These are phyloP conservation scores for Trametes polyzona DNA, from an alignment of 1,284 basidiomycete species.

Conservation along the genomic window DNA sequence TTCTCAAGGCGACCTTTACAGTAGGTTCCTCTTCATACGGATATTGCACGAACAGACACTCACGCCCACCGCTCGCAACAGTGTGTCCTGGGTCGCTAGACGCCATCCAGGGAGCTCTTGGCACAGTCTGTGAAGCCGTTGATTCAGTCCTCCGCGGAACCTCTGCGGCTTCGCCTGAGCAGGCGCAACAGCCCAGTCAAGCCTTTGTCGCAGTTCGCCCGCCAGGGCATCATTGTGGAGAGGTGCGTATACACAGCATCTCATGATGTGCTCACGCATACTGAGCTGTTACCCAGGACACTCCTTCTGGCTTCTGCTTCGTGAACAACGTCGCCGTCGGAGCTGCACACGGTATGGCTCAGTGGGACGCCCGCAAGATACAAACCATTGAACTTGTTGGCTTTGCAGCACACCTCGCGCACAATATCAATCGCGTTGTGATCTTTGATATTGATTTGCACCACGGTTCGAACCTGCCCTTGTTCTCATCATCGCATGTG, in stretches of 20 bases:
- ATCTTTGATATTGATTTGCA: constrained; percentile 96
- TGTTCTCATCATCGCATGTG: not conserved
- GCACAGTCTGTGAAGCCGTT: constrained; percentile 85
- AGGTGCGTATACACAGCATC: too few relatives aligned
- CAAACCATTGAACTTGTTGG: not conserved
- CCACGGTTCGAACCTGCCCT: constrained; percentile 64
- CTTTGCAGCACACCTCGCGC: constrained; percentile 72
- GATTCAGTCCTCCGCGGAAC: constrained; percentile 54
- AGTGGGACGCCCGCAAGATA: too few relatives aligned
- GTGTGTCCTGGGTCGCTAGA: constrained; percentile 73
- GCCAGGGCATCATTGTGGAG: constrained; percentile 92
- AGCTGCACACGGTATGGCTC: constrained; percentile 79
- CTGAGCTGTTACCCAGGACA: constrained; percentile 43
- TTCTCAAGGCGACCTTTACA: constrained; percentile 84
- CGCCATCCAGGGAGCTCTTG: constrained; percentile 78
- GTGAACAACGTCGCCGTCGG: constrained; percentile 93
- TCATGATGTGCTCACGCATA: not conserved
- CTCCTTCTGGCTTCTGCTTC: constrained; percentile 91
- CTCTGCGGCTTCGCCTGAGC: not conserved
- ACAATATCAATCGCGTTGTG: constrained; percentile 80
- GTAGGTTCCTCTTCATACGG: constrained; percentile 47
- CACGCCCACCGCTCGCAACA: constrained; percentile 32
- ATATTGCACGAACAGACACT: not conserved
- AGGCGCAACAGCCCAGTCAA: constrained; percentile 26
- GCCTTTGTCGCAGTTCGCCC: constrained; percentile 88